phyloP scores from a whole-genome alignment of 257 asterid genomes.

The Ilex aquifolium region DNA sequence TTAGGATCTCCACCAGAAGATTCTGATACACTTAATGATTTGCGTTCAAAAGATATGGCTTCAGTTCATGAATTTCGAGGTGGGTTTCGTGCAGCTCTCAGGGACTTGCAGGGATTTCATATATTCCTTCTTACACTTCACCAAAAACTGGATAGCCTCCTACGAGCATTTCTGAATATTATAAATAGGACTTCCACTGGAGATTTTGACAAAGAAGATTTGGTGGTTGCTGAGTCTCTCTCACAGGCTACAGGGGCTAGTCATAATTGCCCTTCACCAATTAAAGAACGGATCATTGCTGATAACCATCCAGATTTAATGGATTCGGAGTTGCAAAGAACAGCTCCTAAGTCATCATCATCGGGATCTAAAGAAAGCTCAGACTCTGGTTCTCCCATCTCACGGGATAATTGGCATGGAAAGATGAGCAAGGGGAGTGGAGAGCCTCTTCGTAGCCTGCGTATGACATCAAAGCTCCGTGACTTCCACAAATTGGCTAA shows the following conservation, averaged over 20 bases:
- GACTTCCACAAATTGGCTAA: slow-evolving; percentile 88
- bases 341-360: slow-evolving; percentile 44
- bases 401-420: slow-evolving; percentile 75
- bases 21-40: slow-evolving; percentile 26
- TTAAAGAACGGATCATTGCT: slow-evolving; percentile 35
- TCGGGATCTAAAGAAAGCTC: slow-evolving; percentile 59
- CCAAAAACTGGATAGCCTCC: slow-evolving; percentile 76
- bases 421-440: slow-evolving; percentile 51
- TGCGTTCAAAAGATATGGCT: slow-evolving; percentile 38
- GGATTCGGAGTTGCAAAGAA: slow-evolving; percentile 48
- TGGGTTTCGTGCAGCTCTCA: slow-evolving; percentile 85
- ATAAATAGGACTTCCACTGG: slow-evolving; percentile 53
- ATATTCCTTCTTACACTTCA: slow-evolving; percentile 87
- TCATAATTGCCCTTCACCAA: slow-evolving; percentile 43
- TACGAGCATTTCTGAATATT: slow-evolving; percentile 61
- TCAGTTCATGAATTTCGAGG: slow-evolving; percentile 61
- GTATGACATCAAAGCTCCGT: slow-evolving; percentile 86
- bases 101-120: slow-evolving; percentile 95
- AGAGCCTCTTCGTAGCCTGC: slow-evolving; percentile 73
- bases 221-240: slow-evolving; percentile 56
- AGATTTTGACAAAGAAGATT: slow-evolving; percentile 75
- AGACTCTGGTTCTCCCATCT: slow-evolving; percentile 62
- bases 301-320: slow-evolving; percentile 49
- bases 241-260: slow-evolving; percentile 38
- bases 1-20: slow-evolving; percentile 52